A percentile compares a stretch with the other conserved stretches of the same genome.
These are phyloP conservation scores for Zalerion maritima DNA, from an alignment of 495 filamentous ascomycete genomes.

Conservation along the genomic window DNA sequence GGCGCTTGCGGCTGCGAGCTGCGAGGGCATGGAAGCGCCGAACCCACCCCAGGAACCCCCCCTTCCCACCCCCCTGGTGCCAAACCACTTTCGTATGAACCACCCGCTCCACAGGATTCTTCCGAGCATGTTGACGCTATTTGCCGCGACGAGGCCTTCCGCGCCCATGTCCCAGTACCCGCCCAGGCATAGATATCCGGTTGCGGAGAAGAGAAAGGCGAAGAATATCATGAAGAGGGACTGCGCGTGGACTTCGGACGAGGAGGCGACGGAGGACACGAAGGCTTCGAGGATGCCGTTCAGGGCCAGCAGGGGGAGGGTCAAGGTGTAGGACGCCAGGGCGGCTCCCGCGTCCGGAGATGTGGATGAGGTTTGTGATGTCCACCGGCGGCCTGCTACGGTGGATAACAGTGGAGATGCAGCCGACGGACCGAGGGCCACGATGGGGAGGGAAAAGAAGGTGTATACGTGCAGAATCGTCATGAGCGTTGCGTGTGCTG, in stretches of 20 bases:
- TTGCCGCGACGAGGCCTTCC: conserved; percentile 66
- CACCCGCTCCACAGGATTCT: conserved; percentile 63
- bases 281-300: conserved; percentile 92
- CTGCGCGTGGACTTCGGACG: conserved; percentile 56
- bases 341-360: conserved; percentile 46
- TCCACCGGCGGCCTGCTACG: conserved; percentile 63
- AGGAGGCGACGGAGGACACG: conserved; percentile 65
- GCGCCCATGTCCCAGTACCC: conserved; percentile 56
- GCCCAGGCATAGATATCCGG: conserved; percentile 55
- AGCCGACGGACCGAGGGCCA: conserved; percentile 54
- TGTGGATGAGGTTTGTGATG: too few relatives aligned
- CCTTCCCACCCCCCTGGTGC: too few relatives aligned
- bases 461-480: conserved; percentile 45
- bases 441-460: conserved; percentile 51
- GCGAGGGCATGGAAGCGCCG: conserved; percentile 14
- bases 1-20: conserved; percentile 9
- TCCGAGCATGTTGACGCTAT: conserved; percentile 71
- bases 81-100: conserved; percentile 58
- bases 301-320: conserved; percentile 80
- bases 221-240: conserved; percentile 71
- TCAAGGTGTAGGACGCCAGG: conserved; percentile 70
- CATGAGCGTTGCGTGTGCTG: conserved; percentile 21
- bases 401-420: conserved; percentile 55
- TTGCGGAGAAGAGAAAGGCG: conserved; percentile 52
- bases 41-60: conserved; percentile 19